Conservation (phyloP, 805 yeast species). For the Kazachstania martiniae region DNA sequence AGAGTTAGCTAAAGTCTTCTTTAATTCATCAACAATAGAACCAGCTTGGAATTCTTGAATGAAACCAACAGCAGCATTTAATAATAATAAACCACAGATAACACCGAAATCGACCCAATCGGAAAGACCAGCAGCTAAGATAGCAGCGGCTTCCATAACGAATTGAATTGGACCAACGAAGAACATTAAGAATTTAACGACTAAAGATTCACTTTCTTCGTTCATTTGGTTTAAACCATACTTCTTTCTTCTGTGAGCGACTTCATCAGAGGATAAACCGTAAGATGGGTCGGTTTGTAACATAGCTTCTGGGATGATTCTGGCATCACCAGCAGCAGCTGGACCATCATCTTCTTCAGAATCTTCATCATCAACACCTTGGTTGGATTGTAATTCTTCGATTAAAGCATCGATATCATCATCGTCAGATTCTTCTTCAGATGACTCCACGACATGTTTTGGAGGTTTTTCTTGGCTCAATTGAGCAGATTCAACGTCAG, state of each 20-base stretch:
- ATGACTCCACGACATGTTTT: slow-evolving; percentile 6
- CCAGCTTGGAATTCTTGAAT: slow-evolving; percentile 97
- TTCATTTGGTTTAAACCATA: slow-evolving; percentile 86
- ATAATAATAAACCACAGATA: slow-evolving; percentile 73
- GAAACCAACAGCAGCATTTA: slow-evolving; percentile 92
- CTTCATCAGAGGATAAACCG: slow-evolving; percentile 63
- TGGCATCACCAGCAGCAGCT: slow-evolving; percentile 46
- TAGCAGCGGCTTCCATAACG: slow-evolving; percentile 96
- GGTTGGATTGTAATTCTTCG: slow-evolving; percentile 63
- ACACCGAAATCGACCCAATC: slow-evolving; percentile 99
- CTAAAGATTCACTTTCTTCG: slow-evolving; percentile 72
- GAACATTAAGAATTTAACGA: slow-evolving; percentile 74
- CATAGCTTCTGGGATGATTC: slow-evolving; percentile 78
- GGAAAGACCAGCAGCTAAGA: slow-evolving; percentile 88
- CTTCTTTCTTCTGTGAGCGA: slow-evolving; percentile 73
- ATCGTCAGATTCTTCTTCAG: slow-evolving; percentile 44
- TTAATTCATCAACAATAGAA: slow-evolving; percentile 92
- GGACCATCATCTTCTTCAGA: slow-evolving; percentile 36
- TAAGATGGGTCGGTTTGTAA: slow-evolving; percentile 68
- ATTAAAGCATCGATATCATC: slow-evolving; percentile 65
- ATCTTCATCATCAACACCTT: slow-evolving; percentile 39
- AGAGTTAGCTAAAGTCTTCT: slow-evolving; percentile 86
- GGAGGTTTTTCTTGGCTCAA: slow-evolving; percentile 8
- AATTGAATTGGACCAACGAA: slow-evolving; percentile 93
- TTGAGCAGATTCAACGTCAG: slow-evolving; percentile 5